A percentile compares a stretch with the other conserved stretches of the same genome.
Evolutionary conservation across 495 filamentous ascomycete species (phyloP).

Genomic region (Penicillium taxi): DNA sequence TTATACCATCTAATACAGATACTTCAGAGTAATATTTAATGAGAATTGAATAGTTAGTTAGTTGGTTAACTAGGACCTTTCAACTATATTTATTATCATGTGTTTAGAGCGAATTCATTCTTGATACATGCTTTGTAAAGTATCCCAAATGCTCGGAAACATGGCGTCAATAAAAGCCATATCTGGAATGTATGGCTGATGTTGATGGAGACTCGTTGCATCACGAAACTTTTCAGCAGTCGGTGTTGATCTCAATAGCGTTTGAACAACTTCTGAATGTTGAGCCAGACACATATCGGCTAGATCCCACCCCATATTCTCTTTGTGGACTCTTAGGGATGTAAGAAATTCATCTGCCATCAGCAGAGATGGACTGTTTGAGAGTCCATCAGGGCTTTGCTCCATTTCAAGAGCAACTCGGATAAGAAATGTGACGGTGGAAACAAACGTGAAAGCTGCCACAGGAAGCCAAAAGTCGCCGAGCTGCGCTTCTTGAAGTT

Average conservation of each 20-base stretch:
- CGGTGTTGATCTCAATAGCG: slow-evolving; percentile 5
- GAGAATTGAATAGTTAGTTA: too few species aligned
- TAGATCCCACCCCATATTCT: slow-evolving; percentile 13
- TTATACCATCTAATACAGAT: too few species aligned
- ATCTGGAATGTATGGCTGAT: slow-evolving; percentile 6
- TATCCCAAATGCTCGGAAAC: slow-evolving; percentile 14
- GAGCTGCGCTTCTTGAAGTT: slow-evolving; percentile 19
- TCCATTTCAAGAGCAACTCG: slow-evolving; percentile 18
- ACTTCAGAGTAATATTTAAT: too few species aligned
- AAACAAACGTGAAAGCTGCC: slow-evolving; percentile 22
- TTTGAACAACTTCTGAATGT: slow-evolving; percentile 9
- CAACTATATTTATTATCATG: neutral
- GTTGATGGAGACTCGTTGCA: neutral
- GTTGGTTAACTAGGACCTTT: neutral
- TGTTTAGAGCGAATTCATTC: neutral
- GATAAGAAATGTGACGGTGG: slow-evolving; percentile 27
- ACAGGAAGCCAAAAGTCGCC: slow-evolving; percentile 31
- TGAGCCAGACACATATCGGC: slow-evolving; percentile 13
- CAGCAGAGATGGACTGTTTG: slow-evolving; percentile 10
- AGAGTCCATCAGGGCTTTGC: slow-evolving; percentile 2
- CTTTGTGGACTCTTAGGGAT: slow-evolving; percentile 6
- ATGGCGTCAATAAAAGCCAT: slow-evolving; percentile 9
- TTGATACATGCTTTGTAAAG: slow-evolving; percentile 9
- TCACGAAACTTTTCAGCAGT: neutral
- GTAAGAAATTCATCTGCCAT: slow-evolving; percentile 8